Percentiles rank a stretch among this genome's conserved stretches.
Conservation (phyloP, 169 alveolate species). For the Neospora caninum region DNA sequence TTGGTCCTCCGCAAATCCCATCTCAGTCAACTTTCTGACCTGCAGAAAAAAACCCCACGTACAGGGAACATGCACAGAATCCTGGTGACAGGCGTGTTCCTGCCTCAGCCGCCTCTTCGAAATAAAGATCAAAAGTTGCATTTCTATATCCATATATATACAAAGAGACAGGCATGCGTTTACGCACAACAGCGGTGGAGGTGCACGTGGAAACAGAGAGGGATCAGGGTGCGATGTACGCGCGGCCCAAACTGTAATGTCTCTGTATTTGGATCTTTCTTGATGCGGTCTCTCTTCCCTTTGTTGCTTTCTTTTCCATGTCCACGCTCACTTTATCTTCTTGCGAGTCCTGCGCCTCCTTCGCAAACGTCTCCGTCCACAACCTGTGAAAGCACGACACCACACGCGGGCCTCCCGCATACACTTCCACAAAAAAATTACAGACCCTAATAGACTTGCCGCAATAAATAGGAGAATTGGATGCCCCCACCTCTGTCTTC, state of each 20-base stretch:
- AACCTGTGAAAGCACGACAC: background rate
- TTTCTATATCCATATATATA: background rate
- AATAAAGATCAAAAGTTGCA: too few relatives aligned
- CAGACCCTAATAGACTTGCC: too few relatives aligned
- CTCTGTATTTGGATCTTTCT: too few relatives aligned
- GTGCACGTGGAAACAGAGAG: too few relatives aligned
- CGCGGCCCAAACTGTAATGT: too few relatives aligned
- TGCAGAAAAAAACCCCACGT: background rate
- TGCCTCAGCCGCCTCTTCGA: too few relatives aligned
- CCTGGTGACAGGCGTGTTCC: too few relatives aligned
- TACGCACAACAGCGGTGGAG: background rate
- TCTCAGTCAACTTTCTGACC: conserved; percentile 53
- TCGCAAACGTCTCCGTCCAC: conserved; percentile 67
- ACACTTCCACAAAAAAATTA: too few relatives aligned
- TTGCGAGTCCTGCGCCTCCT: conserved; percentile 26
- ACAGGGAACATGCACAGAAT: background rate
- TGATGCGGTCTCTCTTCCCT: background rate
- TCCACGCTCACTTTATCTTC: conserved; percentile 48
- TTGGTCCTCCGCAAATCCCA: conserved; percentile 65
- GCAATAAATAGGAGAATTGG: too few relatives aligned
- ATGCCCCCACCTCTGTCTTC: too few relatives aligned
- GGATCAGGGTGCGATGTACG: background rate
- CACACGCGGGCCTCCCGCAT: too few relatives aligned
- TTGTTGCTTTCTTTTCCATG: background rate
- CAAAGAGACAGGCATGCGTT: background rate